phyloP scores from a whole-genome alignment of 225 moss, liverwort and hornwort genomes.

The Polytrichum commune region DNA sequence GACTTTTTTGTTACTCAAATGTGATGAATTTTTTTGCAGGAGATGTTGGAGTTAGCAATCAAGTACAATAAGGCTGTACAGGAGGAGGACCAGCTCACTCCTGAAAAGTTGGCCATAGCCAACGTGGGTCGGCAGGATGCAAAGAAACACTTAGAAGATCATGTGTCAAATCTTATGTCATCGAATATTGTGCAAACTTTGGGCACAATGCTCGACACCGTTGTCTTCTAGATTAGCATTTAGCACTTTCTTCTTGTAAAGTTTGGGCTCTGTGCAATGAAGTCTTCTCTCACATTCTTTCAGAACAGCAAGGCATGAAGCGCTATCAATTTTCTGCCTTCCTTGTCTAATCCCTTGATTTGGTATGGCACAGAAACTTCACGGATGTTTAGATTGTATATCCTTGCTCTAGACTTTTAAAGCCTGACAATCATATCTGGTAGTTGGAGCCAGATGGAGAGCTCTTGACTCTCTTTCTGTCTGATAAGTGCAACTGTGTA shows the following conservation, averaged over 20 bases:
- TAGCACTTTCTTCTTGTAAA: background rate
- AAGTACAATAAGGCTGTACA: slow-evolving; percentile 98
- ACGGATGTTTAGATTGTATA: too few relatives aligned
- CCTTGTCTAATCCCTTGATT: too few relatives aligned
- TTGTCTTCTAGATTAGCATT: slow-evolving; percentile 63
- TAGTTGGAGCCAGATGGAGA: too few relatives aligned
- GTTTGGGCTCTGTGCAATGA: background rate
- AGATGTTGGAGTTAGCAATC: slow-evolving; percentile 83
- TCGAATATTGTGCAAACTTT: slow-evolving; percentile 95
- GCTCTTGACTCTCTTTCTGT: too few relatives aligned
- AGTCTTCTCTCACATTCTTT: too few relatives aligned
- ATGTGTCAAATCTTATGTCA: slow-evolving; percentile 94
- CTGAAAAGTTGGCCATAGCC: slow-evolving; percentile 85
- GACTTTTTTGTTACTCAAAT: background rate
- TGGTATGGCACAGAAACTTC: too few relatives aligned
- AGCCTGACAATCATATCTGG: too few relatives aligned
- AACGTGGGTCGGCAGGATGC: slow-evolving; percentile 98
- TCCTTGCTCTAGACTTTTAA: too few relatives aligned
- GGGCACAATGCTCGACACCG: slow-evolving; percentile 96
- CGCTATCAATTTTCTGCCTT: too few relatives aligned
- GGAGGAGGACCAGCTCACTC: slow-evolving; percentile 89
- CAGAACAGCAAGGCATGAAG: too few relatives aligned
- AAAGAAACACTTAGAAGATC: slow-evolving; percentile 91
- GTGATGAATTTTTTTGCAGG: slow-evolving; percentile 33
- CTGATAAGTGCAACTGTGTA: too few relatives aligned